Evolutionary conservation across 2,329 filamentous ascomycete species (phyloP), one percentile per base, ranked within the genome.

Genomic region (Verticillium isaacii): DNA sequence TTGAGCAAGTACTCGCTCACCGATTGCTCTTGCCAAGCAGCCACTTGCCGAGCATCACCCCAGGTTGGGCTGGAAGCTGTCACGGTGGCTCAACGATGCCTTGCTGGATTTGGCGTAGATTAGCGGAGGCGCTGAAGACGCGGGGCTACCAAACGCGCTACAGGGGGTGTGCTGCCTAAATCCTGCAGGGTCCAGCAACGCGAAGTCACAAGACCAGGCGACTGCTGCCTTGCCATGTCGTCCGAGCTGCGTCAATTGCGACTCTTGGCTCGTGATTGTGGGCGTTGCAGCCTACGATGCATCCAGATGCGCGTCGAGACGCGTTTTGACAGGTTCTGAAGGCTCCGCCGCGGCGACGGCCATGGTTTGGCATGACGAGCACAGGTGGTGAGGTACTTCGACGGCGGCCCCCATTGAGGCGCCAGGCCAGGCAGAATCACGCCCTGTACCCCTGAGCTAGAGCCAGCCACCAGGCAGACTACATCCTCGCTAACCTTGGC

Each of bases 391-490:
- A 23, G 45, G 19, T 52, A 14, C 45, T 25, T 56, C 29, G 29
- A 50, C 15, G 50, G 50, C 12, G 34, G 9, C 7, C 34, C 19
- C 45, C 14, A 12, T 41, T 41, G 17, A 15, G 37, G 56, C 19
- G 56, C 36, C 57, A 34, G 45, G n/a, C 57, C 57, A 58, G 57
- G 57, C 57, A 58, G 57, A 58, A 58, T 58, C 39, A 41, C 25
- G 39, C 34, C 19, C 37, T n/a, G 9, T 15, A 29, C 57, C 57
- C 57, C 57, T 58, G 29, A 50, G 41, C 39, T 58, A 45, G 57
- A 29, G 25, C 37, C 57, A 25, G 57, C 57, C 25, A 41, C 37
- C 57, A 58, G 57, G 57, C 57, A 41, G 57, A 58, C 23, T 52
- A 19, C 45, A 11, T n/a, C 7, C 19, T 19, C 45, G 19, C 45